phyloP scores from a whole-genome alignment of 225 moss, liverwort and hornwort species.

The Takakia lepidozioides region DNA sequence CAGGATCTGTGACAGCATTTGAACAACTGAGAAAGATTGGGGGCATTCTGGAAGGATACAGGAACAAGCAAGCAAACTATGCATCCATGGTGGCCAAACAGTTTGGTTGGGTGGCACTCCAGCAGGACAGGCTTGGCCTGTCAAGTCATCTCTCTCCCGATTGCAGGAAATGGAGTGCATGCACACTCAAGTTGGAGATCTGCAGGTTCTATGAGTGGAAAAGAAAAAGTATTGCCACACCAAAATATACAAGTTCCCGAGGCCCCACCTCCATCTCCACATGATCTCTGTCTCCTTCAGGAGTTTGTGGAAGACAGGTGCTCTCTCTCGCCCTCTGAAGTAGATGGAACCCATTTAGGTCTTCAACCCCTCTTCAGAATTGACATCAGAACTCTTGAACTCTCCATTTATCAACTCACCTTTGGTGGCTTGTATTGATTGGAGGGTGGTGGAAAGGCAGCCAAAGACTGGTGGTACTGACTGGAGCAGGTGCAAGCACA shows the following conservation, averaged over 20 bases:
- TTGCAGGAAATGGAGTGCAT: too few species aligned
- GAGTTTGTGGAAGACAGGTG: slow-evolving; percentile 43
- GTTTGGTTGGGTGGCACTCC: too few species aligned
- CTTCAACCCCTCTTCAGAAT: background rate
- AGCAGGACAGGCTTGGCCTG: too few species aligned
- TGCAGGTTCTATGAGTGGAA: slow-evolving; percentile 30
- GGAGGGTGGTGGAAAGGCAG: slow-evolving; percentile 44
- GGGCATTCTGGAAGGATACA: too few species aligned
- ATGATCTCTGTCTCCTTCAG: slow-evolving; percentile 34
- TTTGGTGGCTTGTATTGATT: slow-evolving; percentile 5
- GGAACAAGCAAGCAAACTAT: too few species aligned
- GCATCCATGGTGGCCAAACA: too few species aligned
- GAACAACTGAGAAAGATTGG: too few species aligned
- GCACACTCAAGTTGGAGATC: slow-evolving; percentile 22
- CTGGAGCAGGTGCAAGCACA: slow-evolving; percentile 90
- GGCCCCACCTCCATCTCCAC: slow-evolving; percentile 38
- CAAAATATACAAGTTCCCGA: slow-evolving; percentile 21
- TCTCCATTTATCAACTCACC: background rate
- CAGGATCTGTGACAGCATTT: too few species aligned
- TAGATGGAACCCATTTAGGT: background rate
- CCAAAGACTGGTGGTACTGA: slow-evolving; percentile 74
- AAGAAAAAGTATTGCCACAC: slow-evolving; percentile 18
- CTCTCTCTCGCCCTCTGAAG: background rate
- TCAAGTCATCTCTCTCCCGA: too few species aligned
- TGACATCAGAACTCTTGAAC: background rate